Conservation (phyloP, 176 grass and related monocot species). For the Echinochloa phyllopogon region DNA sequence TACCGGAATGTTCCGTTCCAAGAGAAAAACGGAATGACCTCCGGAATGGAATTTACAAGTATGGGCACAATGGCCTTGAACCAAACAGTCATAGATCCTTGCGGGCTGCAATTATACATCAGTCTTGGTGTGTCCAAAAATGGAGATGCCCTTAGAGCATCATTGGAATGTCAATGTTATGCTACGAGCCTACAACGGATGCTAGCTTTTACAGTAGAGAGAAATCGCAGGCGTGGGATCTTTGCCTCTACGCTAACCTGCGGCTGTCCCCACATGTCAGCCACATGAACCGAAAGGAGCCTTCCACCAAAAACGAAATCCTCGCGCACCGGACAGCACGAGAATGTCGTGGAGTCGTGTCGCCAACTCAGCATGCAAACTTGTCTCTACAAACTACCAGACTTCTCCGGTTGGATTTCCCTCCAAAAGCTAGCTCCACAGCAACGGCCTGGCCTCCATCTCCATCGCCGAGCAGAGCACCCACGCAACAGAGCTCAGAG, state of each 20-base stretch:
- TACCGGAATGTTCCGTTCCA: too few species aligned
- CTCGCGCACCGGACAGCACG: not conserved
- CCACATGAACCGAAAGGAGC: not conserved
- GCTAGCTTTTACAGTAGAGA: not conserved
- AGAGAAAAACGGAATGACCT: too few species aligned
- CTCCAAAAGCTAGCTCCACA: conserved; percentile 19
- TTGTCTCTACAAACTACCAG: conserved; percentile 13
- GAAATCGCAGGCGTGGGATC: not conserved
- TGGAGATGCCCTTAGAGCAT: not conserved
- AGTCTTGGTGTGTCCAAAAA: not conserved
- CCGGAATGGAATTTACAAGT: too few species aligned
- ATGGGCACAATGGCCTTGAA: too few species aligned
- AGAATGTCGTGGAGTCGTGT: not conserved
- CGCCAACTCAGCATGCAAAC: not conserved
- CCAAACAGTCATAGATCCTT: not conserved
- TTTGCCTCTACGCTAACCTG: not conserved
- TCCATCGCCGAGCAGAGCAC: not conserved
- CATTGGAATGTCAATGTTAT: not conserved
- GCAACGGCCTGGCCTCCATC: not conserved
- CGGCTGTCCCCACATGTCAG: not conserved
- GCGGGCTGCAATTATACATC: not conserved
- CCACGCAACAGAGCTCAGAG: not conserved
- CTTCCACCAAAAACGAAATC: not conserved
- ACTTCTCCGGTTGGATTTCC: not conserved
- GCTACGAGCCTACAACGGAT: not conserved